phyloP scores from a whole-genome alignment of 1,139 yeast species.

The Arxiozyma telluris region DNA sequence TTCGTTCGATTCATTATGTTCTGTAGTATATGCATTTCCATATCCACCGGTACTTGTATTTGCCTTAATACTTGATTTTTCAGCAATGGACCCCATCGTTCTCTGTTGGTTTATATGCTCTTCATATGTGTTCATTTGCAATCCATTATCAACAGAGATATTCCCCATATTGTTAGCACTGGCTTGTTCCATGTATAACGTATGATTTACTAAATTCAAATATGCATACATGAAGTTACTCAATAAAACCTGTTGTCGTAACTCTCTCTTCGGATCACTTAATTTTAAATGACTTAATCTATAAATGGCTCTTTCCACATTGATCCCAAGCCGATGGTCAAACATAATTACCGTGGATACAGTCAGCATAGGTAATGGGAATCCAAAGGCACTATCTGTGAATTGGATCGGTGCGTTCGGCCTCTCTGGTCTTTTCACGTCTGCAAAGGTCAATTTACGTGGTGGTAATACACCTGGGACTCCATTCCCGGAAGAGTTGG shows the following conservation, averaged over 20 bases:
- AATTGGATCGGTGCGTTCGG: conserved; percentile 69
- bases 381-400: conserved; percentile 78
- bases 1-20: conserved; percentile 11
- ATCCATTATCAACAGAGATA: background rate
- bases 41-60: background rate
- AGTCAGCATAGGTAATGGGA: conserved; percentile 74
- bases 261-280: conserved; percentile 86
- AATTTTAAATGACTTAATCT: conserved; percentile 83
- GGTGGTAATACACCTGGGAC: conserved; percentile 17
- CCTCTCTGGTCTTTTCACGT: conserved; percentile 28
- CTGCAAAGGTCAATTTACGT: conserved; percentile 30
- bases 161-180: background rate
- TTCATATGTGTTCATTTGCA: background rate
- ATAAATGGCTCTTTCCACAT: conserved; percentile 91
- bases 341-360: conserved; percentile 68
- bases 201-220: conserved; percentile 85
- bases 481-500: background rate
- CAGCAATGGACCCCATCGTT: background rate
- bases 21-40: conserved; percentile 7
- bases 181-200: conserved; percentile 55
- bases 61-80: background rate
- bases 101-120: background rate
- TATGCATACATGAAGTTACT: conserved; percentile 98
- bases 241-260: conserved; percentile 82
- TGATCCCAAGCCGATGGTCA: conserved; percentile 82